Percentiles rank a stretch among this genome's conserved stretches.
Evolutionary conservation across 83 land plant genomes (phyloP).

Genomic region (Thuja plicata): DNA sequence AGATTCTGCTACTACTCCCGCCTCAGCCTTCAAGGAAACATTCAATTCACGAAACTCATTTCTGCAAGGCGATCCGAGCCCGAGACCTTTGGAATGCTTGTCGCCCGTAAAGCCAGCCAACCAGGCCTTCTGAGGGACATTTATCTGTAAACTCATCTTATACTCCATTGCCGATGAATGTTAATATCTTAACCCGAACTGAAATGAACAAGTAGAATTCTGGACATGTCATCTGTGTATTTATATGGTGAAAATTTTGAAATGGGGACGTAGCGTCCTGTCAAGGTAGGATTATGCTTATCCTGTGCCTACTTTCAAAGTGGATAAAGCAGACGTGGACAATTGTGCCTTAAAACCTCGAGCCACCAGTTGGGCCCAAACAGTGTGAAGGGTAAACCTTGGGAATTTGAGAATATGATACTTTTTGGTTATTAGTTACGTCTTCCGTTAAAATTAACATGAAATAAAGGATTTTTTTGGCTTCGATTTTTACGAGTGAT

Average conservation of each 20-base stretch:
- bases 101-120: not conserved
- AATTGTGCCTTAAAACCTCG: too few species aligned
- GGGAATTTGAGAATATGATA: too few species aligned
- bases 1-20: not conserved
- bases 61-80: slow-evolving; percentile 1
- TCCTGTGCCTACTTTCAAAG: not conserved
- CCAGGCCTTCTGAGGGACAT: not conserved
- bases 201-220: too few species aligned
- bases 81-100: not conserved
- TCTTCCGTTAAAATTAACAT: too few species aligned
- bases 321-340: not conserved
- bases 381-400: too few species aligned
- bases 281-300: not conserved
- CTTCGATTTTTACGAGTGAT: too few species aligned
- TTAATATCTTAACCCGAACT: not conserved
- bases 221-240: not conserved
- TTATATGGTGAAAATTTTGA: not conserved
- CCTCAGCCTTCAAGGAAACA: not conserved
- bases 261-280: not conserved
- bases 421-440: too few species aligned
- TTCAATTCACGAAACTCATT: not conserved
- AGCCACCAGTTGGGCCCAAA: too few species aligned
- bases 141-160: not conserved
- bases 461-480: too few species aligned
- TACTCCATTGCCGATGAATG: not conserved